phyloP scores from a whole-genome alignment of 2,329 filamentous ascomycete species.

The Aspergillus sojae region DNA sequence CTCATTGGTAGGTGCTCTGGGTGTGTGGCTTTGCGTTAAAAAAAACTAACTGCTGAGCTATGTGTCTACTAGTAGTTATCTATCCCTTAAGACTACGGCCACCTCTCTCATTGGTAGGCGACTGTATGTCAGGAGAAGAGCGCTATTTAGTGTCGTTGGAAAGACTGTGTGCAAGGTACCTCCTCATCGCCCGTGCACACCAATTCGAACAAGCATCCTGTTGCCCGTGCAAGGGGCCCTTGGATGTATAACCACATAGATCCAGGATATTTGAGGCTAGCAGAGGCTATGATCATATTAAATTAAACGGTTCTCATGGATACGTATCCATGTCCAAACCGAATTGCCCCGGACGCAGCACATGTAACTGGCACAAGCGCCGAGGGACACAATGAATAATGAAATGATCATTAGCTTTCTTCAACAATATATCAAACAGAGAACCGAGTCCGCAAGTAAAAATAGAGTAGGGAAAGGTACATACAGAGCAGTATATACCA shows the following conservation, averaged over 20 bases:
- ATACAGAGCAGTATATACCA: background rate
- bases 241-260: background rate
- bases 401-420: conserved; percentile 4
- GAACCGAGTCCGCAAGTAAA: too few relatives aligned
- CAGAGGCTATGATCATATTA: background rate
- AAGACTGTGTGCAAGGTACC: background rate
- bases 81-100: background rate
- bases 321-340: background rate
- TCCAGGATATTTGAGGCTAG: too few relatives aligned
- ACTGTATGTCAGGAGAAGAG: conserved; percentile 6
- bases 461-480: background rate
- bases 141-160: conserved; percentile 3
- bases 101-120: conserved; percentile 9
- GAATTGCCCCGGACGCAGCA: background rate
- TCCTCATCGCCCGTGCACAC: background rate
- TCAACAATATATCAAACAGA: background rate
- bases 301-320: background rate
- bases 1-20: background rate
- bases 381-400: background rate
- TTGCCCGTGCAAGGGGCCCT: background rate
- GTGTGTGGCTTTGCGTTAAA: background rate
- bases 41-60: background rate
- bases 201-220: conserved; percentile 1
- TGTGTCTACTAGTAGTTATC: background rate
- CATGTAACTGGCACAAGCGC: conserved; percentile 1